Evolutionary conservation across 345 rosid species (phyloP).

Genomic region (Eucalyptus sp.): DNA sequence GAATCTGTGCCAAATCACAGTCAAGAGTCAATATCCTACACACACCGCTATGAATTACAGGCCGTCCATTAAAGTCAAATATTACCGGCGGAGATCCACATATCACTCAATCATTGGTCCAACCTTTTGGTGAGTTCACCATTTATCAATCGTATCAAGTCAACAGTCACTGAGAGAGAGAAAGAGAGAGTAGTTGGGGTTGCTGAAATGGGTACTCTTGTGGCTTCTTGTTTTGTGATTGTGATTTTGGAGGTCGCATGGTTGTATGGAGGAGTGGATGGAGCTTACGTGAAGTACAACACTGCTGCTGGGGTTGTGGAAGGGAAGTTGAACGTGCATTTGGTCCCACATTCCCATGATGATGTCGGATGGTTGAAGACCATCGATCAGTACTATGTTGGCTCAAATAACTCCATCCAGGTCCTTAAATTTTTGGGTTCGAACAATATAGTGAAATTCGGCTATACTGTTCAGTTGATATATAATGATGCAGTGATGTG

Average conservation of each 20-base stretch:
- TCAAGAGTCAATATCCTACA: neutral
- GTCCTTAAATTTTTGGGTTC: neutral
- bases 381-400: conserved; percentile 73
- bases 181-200: neutral
- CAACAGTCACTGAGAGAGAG: neutral
- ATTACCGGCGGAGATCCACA: neutral
- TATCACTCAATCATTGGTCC: neutral
- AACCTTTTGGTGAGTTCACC: neutral
- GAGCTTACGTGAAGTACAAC: conserved; percentile 38
- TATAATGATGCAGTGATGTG: neutral
- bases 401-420: conserved; percentile 68
- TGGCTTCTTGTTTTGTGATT: neutral
- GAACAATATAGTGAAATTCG: neutral
- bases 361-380: conserved; percentile 89
- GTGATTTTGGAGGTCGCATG: neutral
- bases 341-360: conserved; percentile 80
- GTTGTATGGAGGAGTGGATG: conserved; percentile 8
- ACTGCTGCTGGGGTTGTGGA: conserved; percentile 41
- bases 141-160: neutral
- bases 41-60: neutral
- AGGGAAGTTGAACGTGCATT: conserved; percentile 68
- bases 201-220: neutral
- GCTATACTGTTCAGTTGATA: neutral
- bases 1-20: neutral
- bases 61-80: neutral